Base-by-base conservation (phyloP, 139 green algal genomes). In the Chlorella sp. region DNA sequence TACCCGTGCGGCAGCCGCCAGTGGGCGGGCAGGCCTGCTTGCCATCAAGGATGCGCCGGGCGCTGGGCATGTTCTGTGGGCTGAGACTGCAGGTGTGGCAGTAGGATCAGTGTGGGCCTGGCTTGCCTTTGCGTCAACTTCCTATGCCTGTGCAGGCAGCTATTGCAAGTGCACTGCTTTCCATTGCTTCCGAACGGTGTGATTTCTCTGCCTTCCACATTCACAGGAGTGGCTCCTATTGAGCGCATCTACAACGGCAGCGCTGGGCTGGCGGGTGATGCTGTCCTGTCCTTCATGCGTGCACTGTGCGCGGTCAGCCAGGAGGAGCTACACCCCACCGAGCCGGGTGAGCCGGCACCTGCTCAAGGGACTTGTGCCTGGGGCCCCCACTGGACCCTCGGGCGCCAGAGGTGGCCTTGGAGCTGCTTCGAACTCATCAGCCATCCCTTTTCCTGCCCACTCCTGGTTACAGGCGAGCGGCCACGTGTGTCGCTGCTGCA, bases 211-310 rank as follows among this genome's bases (percentile, higher is more conserved):
- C 46, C 46, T 7, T 54, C 46, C 46, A 54, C 11, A 11, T 0
- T 5, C 20, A 22, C 76, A 81, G 76, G 76, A 5, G 76, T 82
- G 56, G 68, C 69, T 1, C 43, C 78, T 36, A 80, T 96, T 22
- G 88, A 96, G 73, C 70, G 89, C 34, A 85, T 95, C 2, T 95
- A 91, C 72, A 68, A 83, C 11, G 83, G 88, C 76, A 93, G 88
- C 82, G 78, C 84, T 46, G 72, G n/a, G 7, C 90, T 99, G 87
- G 91, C 96, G 85, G 92, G 94, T 48, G 95, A 99, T 36, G 94
- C 94, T 0, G 96, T 99, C n/a, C 90, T 99, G 41, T 88, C 97
- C 26, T 99, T 99, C 77, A 92, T 98, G 62, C 90, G 95, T 30
- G 94, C 96, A 4, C 86, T 98, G 58, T 98, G 91, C 76, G 93